These are phyloP conservation scores for Poa pratensis DNA, from an alignment of 176 grass and related monocot species.

Conservation along the genomic window DNA sequence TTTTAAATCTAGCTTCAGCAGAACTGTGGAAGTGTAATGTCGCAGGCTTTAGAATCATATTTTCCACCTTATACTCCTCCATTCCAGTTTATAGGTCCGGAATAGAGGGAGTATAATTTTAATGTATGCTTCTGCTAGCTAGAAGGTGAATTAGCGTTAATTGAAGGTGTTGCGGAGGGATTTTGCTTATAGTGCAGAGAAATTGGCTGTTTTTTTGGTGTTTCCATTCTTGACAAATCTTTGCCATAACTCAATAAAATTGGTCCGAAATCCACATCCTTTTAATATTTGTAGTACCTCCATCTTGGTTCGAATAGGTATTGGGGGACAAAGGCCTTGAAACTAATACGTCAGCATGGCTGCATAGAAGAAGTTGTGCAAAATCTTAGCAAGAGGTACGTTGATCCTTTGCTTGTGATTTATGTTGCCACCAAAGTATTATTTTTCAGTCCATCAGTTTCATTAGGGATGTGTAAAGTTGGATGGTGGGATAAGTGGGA, in stretches of 20 bases:
- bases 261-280: neutral
- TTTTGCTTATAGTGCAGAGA: conserved; percentile 24
- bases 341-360: conserved; percentile 88
- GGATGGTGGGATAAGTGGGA: too few relatives aligned
- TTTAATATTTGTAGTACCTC: conserved; percentile 23
- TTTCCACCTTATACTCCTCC: conserved; percentile 6
- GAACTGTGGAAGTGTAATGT: conserved; percentile 21
- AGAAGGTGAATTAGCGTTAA: conserved; percentile 15
- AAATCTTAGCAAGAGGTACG: conserved; percentile 84
- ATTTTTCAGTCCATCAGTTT: neutral
- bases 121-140: conserved; percentile 4
- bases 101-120: neutral
- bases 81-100: too few relatives aligned
- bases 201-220: conserved; percentile 17
- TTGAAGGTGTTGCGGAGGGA: neutral
- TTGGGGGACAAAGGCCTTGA: conserved; percentile 92
- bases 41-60: neutral
- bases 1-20: conserved; percentile 21
- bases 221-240: conserved; percentile 24
- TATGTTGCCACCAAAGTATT: conserved; percentile 21
- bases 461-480: too few relatives aligned
- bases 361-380: conserved; percentile 84
- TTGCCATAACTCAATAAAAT: conserved; percentile 2
- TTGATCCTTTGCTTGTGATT: conserved; percentile 22
- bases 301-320: conserved; percentile 57